phyloP scores from a whole-genome alignment of 148 eudicot genomes.

The Heliamphora exappendiculata region DNA sequence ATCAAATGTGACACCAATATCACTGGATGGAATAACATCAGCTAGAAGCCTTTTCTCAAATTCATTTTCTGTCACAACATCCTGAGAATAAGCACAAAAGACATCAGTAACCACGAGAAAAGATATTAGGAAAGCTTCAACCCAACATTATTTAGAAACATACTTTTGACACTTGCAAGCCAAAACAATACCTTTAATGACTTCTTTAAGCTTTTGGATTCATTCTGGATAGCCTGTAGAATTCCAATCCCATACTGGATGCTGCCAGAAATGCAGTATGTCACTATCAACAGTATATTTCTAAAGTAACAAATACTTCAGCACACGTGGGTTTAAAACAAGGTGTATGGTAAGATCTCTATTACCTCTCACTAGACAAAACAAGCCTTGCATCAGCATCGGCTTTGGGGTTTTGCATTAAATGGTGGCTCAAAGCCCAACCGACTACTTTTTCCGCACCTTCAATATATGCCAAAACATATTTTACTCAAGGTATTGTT shows the following conservation, averaged over 20 bases:
- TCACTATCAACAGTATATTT: neutral
- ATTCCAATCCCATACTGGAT: constrained; percentile 69
- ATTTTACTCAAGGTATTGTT: neutral
- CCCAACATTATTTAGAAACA: neutral
- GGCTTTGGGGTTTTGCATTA: constrained; percentile 51
- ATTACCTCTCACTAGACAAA: constrained; percentile 67
- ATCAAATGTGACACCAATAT: constrained; percentile 95
- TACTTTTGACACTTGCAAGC: neutral
- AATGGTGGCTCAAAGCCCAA: constrained; percentile 85
- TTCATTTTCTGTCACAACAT: constrained; percentile 90
- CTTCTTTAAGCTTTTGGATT: constrained; percentile 78
- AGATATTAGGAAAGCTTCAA: neutral
- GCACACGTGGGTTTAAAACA: neutral
- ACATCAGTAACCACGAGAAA: neutral
- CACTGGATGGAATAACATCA: constrained; percentile 93
- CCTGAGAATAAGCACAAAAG: constrained; percentile 38
- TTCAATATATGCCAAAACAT: constrained; percentile 25
- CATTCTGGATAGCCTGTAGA: constrained; percentile 69
- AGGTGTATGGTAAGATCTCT: neutral
- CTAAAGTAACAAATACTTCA: constrained; percentile 6
- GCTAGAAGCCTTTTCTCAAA: constrained; percentile 84
- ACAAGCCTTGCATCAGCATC: constrained; percentile 50
- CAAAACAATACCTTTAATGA: constrained; percentile 59
- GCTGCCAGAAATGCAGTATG: constrained; percentile 38
- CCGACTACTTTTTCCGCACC: constrained; percentile 92